phyloP scores from a whole-genome alignment of 805 yeast species.

The Scheffersomyces ergatensis region DNA sequence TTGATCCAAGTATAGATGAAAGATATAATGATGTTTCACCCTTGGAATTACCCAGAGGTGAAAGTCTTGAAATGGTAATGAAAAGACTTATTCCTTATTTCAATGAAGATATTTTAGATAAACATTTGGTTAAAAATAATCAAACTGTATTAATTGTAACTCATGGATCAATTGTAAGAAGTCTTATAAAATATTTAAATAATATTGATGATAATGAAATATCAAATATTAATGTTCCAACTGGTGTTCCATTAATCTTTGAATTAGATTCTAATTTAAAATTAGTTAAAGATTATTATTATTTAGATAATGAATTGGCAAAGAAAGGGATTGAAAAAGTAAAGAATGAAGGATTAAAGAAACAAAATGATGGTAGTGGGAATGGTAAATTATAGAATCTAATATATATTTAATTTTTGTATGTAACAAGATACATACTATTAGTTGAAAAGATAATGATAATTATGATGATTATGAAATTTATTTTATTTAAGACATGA shows the following conservation, averaged over 20 bases:
- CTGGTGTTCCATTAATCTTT: constrained; percentile 44
- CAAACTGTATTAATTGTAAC: constrained; percentile 37
- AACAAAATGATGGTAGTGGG: constrained; percentile 4
- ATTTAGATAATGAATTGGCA: constrained; percentile 41
- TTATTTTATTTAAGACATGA: too few relatives aligned
- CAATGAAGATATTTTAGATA: constrained; percentile 23
- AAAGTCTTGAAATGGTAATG: constrained; percentile 37
- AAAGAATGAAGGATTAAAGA: constrained; percentile 23
- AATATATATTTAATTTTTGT: too few relatives aligned
- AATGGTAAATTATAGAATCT: constrained; percentile 3
- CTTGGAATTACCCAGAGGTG: constrained; percentile 33
- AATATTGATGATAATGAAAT: constrained; percentile 36
- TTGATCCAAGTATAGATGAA: constrained; percentile 34
- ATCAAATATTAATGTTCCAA: constrained; percentile 40
- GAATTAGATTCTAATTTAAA: constrained; percentile 31
- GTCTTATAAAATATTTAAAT: constrained; percentile 36
- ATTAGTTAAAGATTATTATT: constrained; percentile 28
- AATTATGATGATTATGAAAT: too few relatives aligned
- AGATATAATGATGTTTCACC: constrained; percentile 25
- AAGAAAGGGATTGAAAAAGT: constrained; percentile 35
- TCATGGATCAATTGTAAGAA: constrained; percentile 42
- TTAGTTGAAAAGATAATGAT: too few relatives aligned
- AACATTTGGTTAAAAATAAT: constrained; percentile 18
- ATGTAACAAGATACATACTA: too few relatives aligned
- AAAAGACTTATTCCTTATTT: constrained; percentile 38